Conservation (phyloP, 805 yeast genomes). For the Sungouiella blattae region DNA sequence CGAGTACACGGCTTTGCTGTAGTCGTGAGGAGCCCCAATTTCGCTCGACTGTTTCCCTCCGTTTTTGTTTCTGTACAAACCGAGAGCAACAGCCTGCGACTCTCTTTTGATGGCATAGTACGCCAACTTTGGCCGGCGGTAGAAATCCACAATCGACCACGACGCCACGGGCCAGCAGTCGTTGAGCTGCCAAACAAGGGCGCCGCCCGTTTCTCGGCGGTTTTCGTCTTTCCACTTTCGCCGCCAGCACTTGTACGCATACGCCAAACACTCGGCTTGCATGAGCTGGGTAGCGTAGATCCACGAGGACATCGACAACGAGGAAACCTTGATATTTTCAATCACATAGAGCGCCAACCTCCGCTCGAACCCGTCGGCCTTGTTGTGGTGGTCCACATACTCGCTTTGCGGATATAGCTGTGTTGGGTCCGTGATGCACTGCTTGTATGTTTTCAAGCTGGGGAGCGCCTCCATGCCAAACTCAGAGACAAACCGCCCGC, state of each 20-base stretch:
- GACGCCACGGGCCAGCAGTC: conserved; percentile 53
- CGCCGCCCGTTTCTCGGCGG: conserved; percentile 40
- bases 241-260: conserved; percentile 46
- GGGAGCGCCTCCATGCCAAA: conserved; percentile 55
- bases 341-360: conserved; percentile 44
- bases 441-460: conserved; percentile 28
- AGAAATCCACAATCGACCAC: conserved; percentile 48
- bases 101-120: conserved; percentile 48
- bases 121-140: conserved; percentile 41
- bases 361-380: conserved; percentile 46
- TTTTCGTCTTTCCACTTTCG: conserved; percentile 40
- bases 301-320: conserved; percentile 39
- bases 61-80: conserved; percentile 20
- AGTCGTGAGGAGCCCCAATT: conserved; percentile 20
- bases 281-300: conserved; percentile 50
- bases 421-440: conserved; percentile 31
- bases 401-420: conserved; percentile 45
- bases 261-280: conserved; percentile 49
- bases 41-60: background rate
- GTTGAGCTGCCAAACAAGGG: conserved; percentile 52
- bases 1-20: conserved; percentile 18
- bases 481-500: conserved; percentile 50
- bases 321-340: conserved; percentile 38
- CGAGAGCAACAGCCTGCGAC: conserved; percentile 28
- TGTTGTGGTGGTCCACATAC: conserved; percentile 45